Evolutionary conservation across 371 early-diverging fungal genomes (phyloP), one percentile per base, ranked within the genome.

Genomic region (Dichotomocladium elegans): DNA sequence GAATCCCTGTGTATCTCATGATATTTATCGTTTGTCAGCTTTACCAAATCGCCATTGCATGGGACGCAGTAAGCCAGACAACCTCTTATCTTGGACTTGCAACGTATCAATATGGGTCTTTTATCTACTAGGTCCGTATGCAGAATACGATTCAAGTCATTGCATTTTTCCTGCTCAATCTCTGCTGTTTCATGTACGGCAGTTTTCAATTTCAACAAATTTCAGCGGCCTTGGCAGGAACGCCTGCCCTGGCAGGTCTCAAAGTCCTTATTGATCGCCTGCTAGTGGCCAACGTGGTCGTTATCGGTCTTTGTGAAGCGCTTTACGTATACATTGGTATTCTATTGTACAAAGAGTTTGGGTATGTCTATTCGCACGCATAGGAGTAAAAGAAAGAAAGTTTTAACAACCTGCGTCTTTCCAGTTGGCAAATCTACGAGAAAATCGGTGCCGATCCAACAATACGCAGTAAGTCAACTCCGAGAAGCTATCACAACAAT

Each of bases 111-210:
- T 19, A 15, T 24, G 34, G 41, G 44, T 37, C 37, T 43, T 41
- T 41, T 53, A 14, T 49, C 34, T 41, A 41, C 25, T 70, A 91
- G 91, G 77, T 90, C 3, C 82, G 80, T 31, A 78, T 83, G 40
- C 80, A 88, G 66, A 94, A 95, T 69, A 93, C 91, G 1, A 90
- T 94, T 53, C 93, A 94, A 65, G 79, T 94, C 29, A 85, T 93
- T 55, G 90, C 87, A 3, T 85, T 91, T 55, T 73, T 93, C 31
- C 45, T 88, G 33, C 90, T 94, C 73, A 89, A 93, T 62, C 42
- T 87, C 25, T 86, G 85, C 66, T 84, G 84, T 41, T 85, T 91
- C 59, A 74, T 78, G 53, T 93, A 93, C 61, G 80, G 89, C 4
- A 77, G 89, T 27, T 92, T 95, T 60, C 87, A 82, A 34, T 73